phyloP scores from a whole-genome alignment of 495 filamentous ascomycete genomes.

The Usnea hakonensis region DNA sequence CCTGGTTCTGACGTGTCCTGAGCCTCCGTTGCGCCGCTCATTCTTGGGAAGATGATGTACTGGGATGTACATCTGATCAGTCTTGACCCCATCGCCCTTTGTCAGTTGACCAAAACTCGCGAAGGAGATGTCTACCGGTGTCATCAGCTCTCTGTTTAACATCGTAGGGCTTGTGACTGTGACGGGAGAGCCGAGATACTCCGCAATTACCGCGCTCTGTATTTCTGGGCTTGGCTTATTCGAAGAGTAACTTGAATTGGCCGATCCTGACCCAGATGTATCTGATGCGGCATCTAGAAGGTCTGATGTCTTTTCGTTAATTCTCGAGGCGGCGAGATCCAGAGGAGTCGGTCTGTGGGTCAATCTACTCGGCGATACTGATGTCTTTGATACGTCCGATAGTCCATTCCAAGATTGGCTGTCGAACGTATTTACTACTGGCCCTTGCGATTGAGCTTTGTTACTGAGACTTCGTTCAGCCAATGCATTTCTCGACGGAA shows the following conservation, averaged over 20 bases:
- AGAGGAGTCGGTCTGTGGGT: constrained; percentile 1
- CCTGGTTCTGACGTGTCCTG: constrained; percentile 11
- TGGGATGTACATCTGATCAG: not conserved
- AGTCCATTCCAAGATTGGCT: not conserved
- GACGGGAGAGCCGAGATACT: constrained; percentile 21
- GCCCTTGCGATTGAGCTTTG: not conserved
- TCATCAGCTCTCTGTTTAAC: constrained; percentile 2
- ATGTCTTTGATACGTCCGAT: not conserved
- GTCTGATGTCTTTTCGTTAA: not conserved
- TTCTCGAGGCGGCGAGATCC: not conserved
- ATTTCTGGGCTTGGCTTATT: constrained; percentile 28
- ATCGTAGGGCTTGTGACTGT: not conserved
- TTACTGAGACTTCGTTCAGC: not conserved
- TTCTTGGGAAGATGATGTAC: not conserved
- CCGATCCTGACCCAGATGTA: constrained; percentile 20
- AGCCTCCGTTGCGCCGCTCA: constrained; percentile 11
- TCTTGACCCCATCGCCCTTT: constrained; percentile 5
- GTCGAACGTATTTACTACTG: not conserved
- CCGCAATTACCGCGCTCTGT: constrained; percentile 21
- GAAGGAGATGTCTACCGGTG: constrained; percentile 8
- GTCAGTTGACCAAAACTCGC: constrained; percentile 11
- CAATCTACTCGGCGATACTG: not conserved
- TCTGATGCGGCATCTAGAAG: constrained; percentile 9
- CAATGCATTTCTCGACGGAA: not conserved
- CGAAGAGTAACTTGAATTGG: constrained; percentile 24